Evolutionary conservation across 2,329 filamentous ascomycete species (phyloP).

Genomic region (Aspergillus vadensis): DNA sequence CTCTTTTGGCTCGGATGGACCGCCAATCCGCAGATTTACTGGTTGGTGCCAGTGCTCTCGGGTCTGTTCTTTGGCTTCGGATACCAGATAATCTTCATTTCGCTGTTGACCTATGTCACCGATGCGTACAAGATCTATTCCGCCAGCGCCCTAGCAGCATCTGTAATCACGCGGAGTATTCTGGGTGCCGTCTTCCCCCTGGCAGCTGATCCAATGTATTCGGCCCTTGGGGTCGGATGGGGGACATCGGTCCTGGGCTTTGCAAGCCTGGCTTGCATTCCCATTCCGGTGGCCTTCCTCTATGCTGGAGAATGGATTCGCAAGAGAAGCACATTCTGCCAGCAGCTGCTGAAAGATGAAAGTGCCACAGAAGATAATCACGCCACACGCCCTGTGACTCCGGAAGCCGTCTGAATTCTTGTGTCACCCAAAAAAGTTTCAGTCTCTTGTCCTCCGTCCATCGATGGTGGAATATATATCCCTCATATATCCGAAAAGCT

Average conservation of each 20-base stretch:
- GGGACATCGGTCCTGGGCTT: constrained; percentile 46
- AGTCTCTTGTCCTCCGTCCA: neutral
- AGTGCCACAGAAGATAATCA: constrained; percentile 9
- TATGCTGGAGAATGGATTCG: constrained; percentile 31
- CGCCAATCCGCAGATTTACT: constrained; percentile 51
- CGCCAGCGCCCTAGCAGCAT: constrained; percentile 57
- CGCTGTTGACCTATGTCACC: constrained; percentile 64
- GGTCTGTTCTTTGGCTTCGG: constrained; percentile 64
- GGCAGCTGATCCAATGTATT: constrained; percentile 43
- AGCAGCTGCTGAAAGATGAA: constrained; percentile 29
- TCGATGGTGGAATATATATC: neutral
- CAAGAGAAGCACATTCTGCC: constrained; percentile 34
- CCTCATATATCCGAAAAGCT: no score
- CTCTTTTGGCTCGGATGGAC: constrained; percentile 64
- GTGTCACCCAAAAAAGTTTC: neutral
- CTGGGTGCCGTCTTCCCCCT: constrained; percentile 61
- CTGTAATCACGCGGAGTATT: constrained; percentile 53
- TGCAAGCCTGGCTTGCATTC: constrained; percentile 39
- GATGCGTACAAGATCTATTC: constrained; percentile 70
- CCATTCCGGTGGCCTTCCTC: constrained; percentile 45
- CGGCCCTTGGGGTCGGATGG: constrained; percentile 43
- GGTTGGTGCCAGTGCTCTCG: constrained; percentile 60
- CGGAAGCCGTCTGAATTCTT: neutral
- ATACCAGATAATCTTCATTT: constrained; percentile 65
- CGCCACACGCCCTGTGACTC: neutral